A percentile compares a stretch with the other conserved stretches of the same genome.
Conservation (phyloP, 176 grass and related monocot species). For the Triticum timopheevii region DNA sequence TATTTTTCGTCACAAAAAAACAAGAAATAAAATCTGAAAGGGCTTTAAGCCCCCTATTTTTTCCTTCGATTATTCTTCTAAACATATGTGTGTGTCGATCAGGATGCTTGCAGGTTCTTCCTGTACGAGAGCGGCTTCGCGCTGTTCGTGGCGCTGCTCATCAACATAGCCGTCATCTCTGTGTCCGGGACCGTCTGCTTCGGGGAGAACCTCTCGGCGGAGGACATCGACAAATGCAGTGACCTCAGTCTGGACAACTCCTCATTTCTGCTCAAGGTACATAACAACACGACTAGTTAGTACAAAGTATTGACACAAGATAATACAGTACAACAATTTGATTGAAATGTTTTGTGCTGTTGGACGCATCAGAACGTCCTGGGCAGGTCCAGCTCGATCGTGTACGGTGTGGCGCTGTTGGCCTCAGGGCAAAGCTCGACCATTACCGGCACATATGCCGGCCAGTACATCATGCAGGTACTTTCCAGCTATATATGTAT, state of each 20-base stretch:
- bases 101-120: conserved; percentile 59
- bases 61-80: too few species aligned
- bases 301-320: too few species aligned
- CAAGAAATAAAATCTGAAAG: too few species aligned
- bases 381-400: neutral
- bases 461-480: conserved; percentile 28
- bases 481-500: neutral
- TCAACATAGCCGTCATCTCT: neutral
- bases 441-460: conserved; percentile 11
- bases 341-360: neutral
- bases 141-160: conserved; percentile 8
- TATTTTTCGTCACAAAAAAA: too few species aligned
- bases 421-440: conserved; percentile 12
- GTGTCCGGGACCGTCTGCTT: neutral
- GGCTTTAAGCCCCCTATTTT: too few species aligned
- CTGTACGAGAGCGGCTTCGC: conserved; percentile 12
- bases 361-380: neutral
- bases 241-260: neutral
- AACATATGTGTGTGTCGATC: neutral
- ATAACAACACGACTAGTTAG: neutral
- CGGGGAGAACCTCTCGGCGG: neutral
- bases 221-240: neutral
- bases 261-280: conserved; percentile 3
- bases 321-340: too few species aligned
- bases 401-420: conserved; percentile 2